Evolutionary conservation across 75 land plant species (phyloP).

Genomic region (Sequoiadendron giganteum): DNA sequence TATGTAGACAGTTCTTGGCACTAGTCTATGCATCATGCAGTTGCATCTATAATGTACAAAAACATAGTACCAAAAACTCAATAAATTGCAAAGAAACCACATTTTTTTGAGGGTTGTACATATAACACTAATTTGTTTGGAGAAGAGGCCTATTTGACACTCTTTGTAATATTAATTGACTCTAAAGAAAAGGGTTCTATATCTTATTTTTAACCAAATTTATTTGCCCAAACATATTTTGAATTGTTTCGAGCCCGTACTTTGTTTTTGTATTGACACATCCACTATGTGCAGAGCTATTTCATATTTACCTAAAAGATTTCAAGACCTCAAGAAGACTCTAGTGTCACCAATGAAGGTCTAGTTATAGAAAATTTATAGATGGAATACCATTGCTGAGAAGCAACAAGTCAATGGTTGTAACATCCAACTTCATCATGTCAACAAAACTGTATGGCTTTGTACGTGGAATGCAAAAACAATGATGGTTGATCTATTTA

Average conservation of each 20-base stretch:
- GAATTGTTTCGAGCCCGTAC: background rate
- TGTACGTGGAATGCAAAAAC: background rate
- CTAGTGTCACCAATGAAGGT: background rate
- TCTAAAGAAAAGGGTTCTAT: background rate
- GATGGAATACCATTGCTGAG: background rate
- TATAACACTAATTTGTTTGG: background rate
- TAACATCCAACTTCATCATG: background rate
- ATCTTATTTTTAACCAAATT: too few relatives aligned
- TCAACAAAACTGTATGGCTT: background rate
- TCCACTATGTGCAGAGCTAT: too few relatives aligned
- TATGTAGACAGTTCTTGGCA: background rate
- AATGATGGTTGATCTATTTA: background rate
- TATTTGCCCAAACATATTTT: background rate
- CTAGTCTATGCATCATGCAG: background rate
- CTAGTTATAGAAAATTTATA: background rate
- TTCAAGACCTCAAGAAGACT: background rate
- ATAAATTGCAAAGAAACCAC: background rate
- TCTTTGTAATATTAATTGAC: background rate
- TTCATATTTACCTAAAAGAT: too few relatives aligned
- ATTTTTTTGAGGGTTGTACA: background rate
- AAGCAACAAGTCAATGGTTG: background rate
- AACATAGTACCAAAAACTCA: background rate
- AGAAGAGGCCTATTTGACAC: background rate
- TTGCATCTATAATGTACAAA: background rate
- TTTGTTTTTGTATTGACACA: background rate